Percentiles rank a stretch among this genome's conserved stretches.
Evolutionary conservation across 2,329 filamentous ascomycete genomes (phyloP).

Genomic region (Dendryphion nanum): DNA sequence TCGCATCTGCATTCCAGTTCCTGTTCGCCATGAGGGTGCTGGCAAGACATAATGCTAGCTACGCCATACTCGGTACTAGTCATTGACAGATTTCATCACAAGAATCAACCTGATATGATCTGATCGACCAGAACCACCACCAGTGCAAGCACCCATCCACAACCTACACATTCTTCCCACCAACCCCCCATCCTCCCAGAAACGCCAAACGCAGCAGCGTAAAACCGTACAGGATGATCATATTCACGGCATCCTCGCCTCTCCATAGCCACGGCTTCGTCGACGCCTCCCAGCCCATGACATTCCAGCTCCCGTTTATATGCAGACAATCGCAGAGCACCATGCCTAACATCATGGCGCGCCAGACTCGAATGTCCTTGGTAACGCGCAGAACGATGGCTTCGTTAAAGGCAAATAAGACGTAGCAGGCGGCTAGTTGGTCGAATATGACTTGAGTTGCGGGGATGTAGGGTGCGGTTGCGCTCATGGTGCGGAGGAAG

Average conservation of each 20-base stretch:
- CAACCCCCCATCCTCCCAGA: background rate
- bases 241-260: conserved; percentile 24
- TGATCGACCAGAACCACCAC: too few species aligned
- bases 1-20: too few species aligned
- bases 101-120: too few species aligned
- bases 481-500: conserved; percentile 65
- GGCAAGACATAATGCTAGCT: too few species aligned
- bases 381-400: conserved; percentile 70
- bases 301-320: conserved; percentile 48
- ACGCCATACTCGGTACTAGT: too few species aligned
- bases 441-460: conserved; percentile 57
- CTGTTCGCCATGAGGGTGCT: too few species aligned
- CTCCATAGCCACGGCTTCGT: conserved; percentile 31
- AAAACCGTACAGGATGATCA: background rate
- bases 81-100: too few species aligned
- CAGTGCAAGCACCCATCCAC: too few species aligned
- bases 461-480: conserved; percentile 42
- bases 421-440: conserved; percentile 74
- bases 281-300: conserved; percentile 28
- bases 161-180: too few species aligned
- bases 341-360: conserved; percentile 62
- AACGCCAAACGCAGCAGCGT: background rate
- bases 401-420: conserved; percentile 75
- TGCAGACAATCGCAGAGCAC: conserved; percentile 74
- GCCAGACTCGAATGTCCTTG: conserved; percentile 67